Base-by-base conservation (phyloP, 139 green algal genomes). In the Chlorella sp. region DNA sequence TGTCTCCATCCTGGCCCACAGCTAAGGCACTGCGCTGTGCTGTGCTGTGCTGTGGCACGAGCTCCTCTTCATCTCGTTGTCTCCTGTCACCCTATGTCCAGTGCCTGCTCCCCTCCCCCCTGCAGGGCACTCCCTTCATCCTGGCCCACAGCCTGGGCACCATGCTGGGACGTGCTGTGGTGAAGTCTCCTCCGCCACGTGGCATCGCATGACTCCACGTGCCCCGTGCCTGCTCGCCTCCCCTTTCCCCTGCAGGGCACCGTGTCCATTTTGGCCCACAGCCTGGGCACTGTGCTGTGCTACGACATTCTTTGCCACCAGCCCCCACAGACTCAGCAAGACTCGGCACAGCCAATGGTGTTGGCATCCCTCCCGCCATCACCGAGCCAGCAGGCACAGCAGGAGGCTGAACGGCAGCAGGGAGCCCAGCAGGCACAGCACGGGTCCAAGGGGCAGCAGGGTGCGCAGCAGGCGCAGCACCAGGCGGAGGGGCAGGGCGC, bases 281-380 rank as follows among this genome's bases (percentile, higher is more conserved):
- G 90, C 21, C 90, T 98, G 40, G 96, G 96, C 36, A 92, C 89
- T n/a, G 94, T 98, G 34, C 93, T 98, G 26, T 91, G 85, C 68
- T 96, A 94, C 77, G 96, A 98, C 87, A 91, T 98, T 40, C 92
- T 98, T 34, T 97, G 92, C 83, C 93, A 96, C 80, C 96, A 98
- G 86, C 86, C 86, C 40, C 66, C 42, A 18, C 22, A 28, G 9
- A 48, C 80, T 2, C 77, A 83, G n/a, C 73, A 42, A 24, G 73
- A 57, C 48, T 57, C 48, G 5, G 7, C 48, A 21, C 16, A 21
- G 66, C 34, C 39, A 40, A 61, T 48, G 32, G 16, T 77, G 11
- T 32, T 26, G 64, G 40, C 26, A 14, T 3, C 86, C 64, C 26
- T 76, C 12, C 66, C 39, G 18, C 28, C 48, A 21, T 11, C 22